Evolutionary conservation across 2,329 filamentous ascomycete species (phyloP), one percentile per base, ranked within the genome.

Genomic region (Ilyonectria robusta): DNA sequence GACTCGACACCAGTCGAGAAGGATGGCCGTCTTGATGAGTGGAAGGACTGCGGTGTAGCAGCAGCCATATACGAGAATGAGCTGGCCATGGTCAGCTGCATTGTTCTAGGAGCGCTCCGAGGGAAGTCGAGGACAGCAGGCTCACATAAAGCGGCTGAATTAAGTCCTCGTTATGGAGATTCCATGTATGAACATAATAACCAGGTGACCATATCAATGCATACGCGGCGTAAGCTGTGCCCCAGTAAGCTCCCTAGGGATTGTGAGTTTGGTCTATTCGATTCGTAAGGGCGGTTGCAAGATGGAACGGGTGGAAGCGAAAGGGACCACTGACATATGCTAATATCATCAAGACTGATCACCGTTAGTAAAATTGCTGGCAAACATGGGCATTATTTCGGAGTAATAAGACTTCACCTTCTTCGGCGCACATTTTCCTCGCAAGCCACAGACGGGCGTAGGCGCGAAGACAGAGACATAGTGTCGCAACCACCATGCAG

Each of bases 131-230:
- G 21, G 33, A 17, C n/a, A 17, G 33, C 17, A 13, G 19, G 53
- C 62, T 57, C n/a, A 68, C 66, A 15, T 53, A 68, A 17, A 65
- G 47, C 13, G 66, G 62, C 2, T 33, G 8, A 6, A 68, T 35
- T 4, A 68, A 59, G 11, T 68, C 58, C 9, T 57, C 21, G 15
- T 59, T 51, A 10, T 37, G 40, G 17, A 68, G 66, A 47, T 68
- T 62, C 62, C 66, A 68, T 10, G 54, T 58, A 23, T 68, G 66
- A 1, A 68, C 62, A 31, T 62, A 68, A 42, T 68, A 68, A 5
- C 66, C 66, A 0, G 66, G 66, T 19, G 62, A 59, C 47, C 48
- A 51, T 6, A 68, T 59, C 48, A 68, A 29, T 3, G 48, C 42
- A 19, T 68, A 68, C 2, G 46, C 58, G 6, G 58, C 58, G 23